Evolutionary conservation across 2,329 filamentous ascomycete species (phyloP).

Genomic region (Fusarium piperis): DNA sequence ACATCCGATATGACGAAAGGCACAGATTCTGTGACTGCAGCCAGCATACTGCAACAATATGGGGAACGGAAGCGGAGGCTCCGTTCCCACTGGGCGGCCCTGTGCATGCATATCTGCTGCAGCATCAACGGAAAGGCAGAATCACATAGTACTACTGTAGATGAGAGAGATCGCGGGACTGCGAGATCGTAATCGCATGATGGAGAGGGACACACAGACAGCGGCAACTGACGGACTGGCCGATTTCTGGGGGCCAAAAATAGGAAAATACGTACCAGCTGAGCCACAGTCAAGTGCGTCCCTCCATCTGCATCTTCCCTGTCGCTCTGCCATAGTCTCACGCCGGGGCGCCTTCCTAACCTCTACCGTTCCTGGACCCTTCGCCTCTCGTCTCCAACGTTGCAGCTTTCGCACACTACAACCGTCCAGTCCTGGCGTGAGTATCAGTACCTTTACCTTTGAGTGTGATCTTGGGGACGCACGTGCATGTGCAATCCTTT

Average conservation of each 20-base stretch:
- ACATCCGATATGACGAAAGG: slow-evolving; percentile 19
- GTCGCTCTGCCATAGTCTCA: slow-evolving; percentile 8
- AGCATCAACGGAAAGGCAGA: slow-evolving; percentile 31
- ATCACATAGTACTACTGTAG: neutral
- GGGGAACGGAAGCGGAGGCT: slow-evolving; percentile 14
- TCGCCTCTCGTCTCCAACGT: slow-evolving; percentile 17
- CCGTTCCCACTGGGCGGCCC: slow-evolving; percentile 13
- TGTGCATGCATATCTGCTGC: slow-evolving; percentile 30
- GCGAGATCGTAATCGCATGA: slow-evolving; percentile 10
- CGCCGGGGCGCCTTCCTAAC: slow-evolving; percentile 13
- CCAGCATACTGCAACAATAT: slow-evolving; percentile 11
- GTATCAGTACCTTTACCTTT: slow-evolving; percentile 35
- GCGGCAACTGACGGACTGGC: slow-evolving; percentile 26
- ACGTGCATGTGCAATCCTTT: slow-evolving; percentile 32
- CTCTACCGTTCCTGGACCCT: slow-evolving; percentile 21
- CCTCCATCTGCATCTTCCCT: neutral
- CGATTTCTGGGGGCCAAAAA: slow-evolving; percentile 38
- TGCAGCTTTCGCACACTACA: slow-evolving; percentile 28
- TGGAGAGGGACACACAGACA: neutral
- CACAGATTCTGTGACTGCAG: slow-evolving; percentile 8
- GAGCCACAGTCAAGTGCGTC: slow-evolving; percentile 28
- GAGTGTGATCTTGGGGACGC: slow-evolving; percentile 7
- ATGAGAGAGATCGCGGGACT: slow-evolving; percentile 3
- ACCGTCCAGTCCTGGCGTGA: slow-evolving; percentile 8
- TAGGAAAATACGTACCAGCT: slow-evolving; percentile 35